Base-by-base conservation (phyloP, 208 protist genomes). In the Acanthamoeba royreba region DNA sequence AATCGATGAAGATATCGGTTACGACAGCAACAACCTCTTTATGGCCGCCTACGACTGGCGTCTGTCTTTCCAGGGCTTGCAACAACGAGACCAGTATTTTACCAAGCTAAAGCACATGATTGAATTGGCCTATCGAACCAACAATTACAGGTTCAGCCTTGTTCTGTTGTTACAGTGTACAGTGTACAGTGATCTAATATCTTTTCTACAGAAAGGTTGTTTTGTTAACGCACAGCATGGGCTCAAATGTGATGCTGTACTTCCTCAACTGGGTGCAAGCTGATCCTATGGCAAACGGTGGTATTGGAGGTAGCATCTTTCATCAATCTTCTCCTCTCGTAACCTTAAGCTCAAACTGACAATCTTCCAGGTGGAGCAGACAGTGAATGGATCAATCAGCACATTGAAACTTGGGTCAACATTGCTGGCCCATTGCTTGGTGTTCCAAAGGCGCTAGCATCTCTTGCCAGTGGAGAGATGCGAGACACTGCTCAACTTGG, bases 41-140 rank as follows among this genome's bases (percentile, higher is more conserved):
- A 97, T 99, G 43, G 83, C 97, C 55, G 96, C 96, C n/a, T 98
- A 98, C 94, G 98, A 99, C 95, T 99, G 98, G 98, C 96, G 98
- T 43, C 95, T 99, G 25, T 97, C 97, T 1, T 97, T 97, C 3
- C 72, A 49, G 38, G 93, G 94, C 35, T 93, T 97, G 87, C 97
- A 99, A 83, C 90, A 95, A 5, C 96, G 98, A 33, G 98, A 99
- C 94, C 96, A 96, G 35, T 97, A 98, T 94, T 98, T 98, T 93
- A 97, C 97, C 58, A 90, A 97, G 79, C 92, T 98, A 17, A 96
- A 96, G 58, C 97, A 96, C 94, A 95, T 93, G 52, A 79, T 98
- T 40, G 94, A 97, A 85, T 97, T 98, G 63, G 90, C 98, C 40
- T 97, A 96, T 49, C 94, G 97, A 61, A 98, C 97, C 93, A 98